phyloP scores from a whole-genome alignment of 2,329 filamentous ascomycete genomes.

The Fusarium sarcochroum region DNA sequence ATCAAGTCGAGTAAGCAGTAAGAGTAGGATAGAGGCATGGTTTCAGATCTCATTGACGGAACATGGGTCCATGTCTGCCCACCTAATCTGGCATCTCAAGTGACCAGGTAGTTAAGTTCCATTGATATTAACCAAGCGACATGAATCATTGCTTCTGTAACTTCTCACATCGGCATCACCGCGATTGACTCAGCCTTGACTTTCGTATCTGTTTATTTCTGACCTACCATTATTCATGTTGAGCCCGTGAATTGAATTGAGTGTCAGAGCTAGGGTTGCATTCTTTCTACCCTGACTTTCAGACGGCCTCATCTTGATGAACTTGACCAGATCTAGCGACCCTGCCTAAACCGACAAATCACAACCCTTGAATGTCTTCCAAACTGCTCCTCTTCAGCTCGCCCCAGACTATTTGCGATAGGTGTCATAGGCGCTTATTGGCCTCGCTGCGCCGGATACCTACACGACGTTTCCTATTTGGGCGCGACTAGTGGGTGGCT shows the following conservation, averaged over 20 bases:
- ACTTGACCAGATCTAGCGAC: constrained; percentile 43
- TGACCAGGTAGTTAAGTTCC: constrained; percentile 3
- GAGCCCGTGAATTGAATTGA: constrained; percentile 6
- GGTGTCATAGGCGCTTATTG: constrained; percentile 48
- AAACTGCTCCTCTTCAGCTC: constrained; percentile 43
- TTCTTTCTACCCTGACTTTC: constrained; percentile 29
- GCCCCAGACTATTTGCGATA: constrained; percentile 43
- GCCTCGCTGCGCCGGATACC: constrained; percentile 38
- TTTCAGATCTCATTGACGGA: constrained; percentile 23
- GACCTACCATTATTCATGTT: constrained; percentile 7
- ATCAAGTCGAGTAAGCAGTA: constrained; percentile 8
- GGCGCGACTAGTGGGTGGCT: constrained; percentile 48
- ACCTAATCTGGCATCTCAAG: constrained; percentile 22
- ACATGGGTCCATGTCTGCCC: constrained; percentile 1
- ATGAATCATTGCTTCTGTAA: constrained; percentile 23
- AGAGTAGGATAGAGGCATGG: constrained; percentile 18
- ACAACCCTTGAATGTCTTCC: neutral
- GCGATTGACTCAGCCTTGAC: constrained; percentile 39
- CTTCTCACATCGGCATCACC: constrained; percentile 35
- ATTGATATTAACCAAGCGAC: neutral
- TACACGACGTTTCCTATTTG: constrained; percentile 42
- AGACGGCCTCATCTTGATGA: constrained; percentile 41
- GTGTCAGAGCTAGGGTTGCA: constrained; percentile 32
- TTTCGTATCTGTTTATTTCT: neutral
- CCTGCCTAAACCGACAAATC: constrained; percentile 21